phyloP scores from a whole-genome alignment of 306 rosid genomes.

The Senna siamea region DNA sequence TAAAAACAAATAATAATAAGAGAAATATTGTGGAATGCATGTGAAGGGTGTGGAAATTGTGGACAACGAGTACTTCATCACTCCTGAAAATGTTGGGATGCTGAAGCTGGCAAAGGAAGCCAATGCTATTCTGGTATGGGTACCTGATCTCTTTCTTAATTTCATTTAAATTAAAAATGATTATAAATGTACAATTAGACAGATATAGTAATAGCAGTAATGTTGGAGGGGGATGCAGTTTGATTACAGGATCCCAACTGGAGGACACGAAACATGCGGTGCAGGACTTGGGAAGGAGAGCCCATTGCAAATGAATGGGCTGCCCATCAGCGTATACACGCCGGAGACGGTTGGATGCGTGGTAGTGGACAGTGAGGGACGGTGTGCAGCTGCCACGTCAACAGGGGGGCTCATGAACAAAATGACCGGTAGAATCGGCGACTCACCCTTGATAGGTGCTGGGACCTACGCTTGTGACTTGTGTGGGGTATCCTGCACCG shows the following conservation, averaged over 20 bases:
- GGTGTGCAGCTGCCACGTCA: conserved; percentile 88
- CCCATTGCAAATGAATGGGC: conserved; percentile 81
- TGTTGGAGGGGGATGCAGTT: conserved; percentile 61
- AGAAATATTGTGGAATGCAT: neutral
- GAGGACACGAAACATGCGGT: conserved; percentile 73
- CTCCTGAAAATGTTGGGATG: conserved; percentile 80
- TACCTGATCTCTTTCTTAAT: no score
- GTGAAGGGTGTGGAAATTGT: conserved; percentile 72
- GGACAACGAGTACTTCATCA: conserved; percentile 81
- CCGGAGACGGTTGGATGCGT: conserved; percentile 96
- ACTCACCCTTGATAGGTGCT: conserved; percentile 78
- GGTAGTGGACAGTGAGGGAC: conserved; percentile 79
- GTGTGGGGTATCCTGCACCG: conserved; percentile 87
- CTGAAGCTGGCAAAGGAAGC: conserved; percentile 92
- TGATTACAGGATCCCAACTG: conserved; percentile 73
- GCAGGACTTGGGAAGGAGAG: conserved; percentile 59
- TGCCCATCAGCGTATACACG: conserved; percentile 86
- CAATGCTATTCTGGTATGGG: conserved; percentile 73
- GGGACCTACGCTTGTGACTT: conserved; percentile 85
- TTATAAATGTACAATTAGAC: no score
- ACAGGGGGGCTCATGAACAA: conserved; percentile 95
- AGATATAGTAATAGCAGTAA: no score
- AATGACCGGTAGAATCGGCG: conserved; percentile 80
- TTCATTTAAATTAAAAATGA: no score
- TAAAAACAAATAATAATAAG: no score